Percentiles rank a stretch among this genome's conserved stretches.
phyloP scores from a whole-genome alignment of 2,329 filamentous ascomycete genomes.

The Leptographium wingfieldii region DNA sequence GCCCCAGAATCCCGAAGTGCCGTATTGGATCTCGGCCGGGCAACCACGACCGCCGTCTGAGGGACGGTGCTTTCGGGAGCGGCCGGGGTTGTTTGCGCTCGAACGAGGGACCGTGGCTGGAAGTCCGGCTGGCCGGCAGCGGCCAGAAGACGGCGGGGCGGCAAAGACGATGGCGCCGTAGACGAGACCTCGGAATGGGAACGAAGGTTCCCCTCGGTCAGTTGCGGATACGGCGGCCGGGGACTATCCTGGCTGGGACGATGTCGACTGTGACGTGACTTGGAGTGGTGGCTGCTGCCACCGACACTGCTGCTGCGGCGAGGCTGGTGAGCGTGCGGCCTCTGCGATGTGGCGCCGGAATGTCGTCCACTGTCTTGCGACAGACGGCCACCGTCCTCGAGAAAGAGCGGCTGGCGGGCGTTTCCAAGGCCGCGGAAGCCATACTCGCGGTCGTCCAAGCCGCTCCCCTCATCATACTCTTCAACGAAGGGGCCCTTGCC shows the following conservation, averaged over 20 bases:
- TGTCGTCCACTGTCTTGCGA: constrained; percentile 15
- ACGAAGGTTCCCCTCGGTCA: constrained; percentile 41
- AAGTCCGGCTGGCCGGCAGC: neutral
- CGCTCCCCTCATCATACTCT: constrained; percentile 16
- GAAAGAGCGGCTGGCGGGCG: constrained; percentile 9
- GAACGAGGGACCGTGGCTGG: neutral
- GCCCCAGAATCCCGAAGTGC: constrained; percentile 16
- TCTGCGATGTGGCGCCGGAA: constrained; percentile 22
- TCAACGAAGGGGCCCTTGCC: constrained; percentile 17
- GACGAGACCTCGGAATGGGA: constrained; percentile 40
- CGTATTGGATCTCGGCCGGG: constrained; percentile 28
- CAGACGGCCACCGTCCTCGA: constrained; percentile 17
- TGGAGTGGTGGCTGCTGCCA: constrained; percentile 11
- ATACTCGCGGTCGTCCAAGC: constrained; percentile 9
- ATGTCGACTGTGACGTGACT: neutral
- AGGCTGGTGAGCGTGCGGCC: constrained; percentile 19
- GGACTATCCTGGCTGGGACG: neutral
- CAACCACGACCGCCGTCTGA: constrained; percentile 19
- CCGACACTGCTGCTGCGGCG: constrained; percentile 19
- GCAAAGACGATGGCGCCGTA: constrained; percentile 30
- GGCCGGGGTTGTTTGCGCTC: neutral
- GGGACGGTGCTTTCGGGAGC: constrained; percentile 8
- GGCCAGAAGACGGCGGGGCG: constrained; percentile 8
- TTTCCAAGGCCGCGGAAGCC: constrained; percentile 6
- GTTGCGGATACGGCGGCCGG: constrained; percentile 21